A percentile compares a stretch with the other conserved stretches of the same genome.
phyloP scores from a whole-genome alignment of 2,329 filamentous ascomycete genomes.

The Fusarium sulawesiense region DNA sequence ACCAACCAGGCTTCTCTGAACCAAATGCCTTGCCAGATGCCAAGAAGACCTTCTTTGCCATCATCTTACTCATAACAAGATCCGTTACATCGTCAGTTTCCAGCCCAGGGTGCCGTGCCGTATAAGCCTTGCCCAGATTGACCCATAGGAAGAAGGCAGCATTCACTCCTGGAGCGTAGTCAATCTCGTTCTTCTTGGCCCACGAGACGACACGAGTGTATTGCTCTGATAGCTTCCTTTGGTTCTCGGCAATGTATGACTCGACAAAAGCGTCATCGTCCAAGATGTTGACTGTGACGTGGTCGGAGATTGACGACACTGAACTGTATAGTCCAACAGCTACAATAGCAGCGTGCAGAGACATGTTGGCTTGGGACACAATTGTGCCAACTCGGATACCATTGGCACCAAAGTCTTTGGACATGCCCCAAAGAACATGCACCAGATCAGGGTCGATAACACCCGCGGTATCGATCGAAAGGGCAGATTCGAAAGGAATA shows the following conservation, averaged over 20 bases:
- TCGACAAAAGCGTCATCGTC: constrained; percentile 58
- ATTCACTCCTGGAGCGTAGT: constrained; percentile 60
- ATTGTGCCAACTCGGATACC: constrained; percentile 64
- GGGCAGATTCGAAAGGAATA: constrained; percentile 57
- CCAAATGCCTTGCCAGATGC: constrained; percentile 53
- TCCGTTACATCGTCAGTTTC: constrained; percentile 41
- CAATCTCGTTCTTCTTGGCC: constrained; percentile 55
- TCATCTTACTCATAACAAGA: constrained; percentile 45
- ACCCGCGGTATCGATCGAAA: constrained; percentile 56
- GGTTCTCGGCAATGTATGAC: constrained; percentile 58
- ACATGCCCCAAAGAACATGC: constrained; percentile 62
- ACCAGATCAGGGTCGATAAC: constrained; percentile 62
- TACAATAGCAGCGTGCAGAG: constrained; percentile 53
- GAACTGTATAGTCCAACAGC: constrained; percentile 57
- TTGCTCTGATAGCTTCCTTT: constrained; percentile 51
- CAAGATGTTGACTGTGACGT: constrained; percentile 55
- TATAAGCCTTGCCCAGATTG: constrained; percentile 54
- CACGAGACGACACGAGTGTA: constrained; percentile 54
- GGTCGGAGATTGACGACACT: constrained; percentile 58
- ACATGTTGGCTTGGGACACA: constrained; percentile 59
- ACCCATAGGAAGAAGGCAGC: constrained; percentile 68
- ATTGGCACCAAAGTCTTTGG: constrained; percentile 67
- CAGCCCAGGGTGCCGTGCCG: constrained; percentile 18
- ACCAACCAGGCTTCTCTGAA: constrained; percentile 54
- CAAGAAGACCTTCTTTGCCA: constrained; percentile 51